Base-by-base conservation (phyloP, 2,329 filamentous ascomycete species). In the Tolypocladium ophioglossoides region DNA sequence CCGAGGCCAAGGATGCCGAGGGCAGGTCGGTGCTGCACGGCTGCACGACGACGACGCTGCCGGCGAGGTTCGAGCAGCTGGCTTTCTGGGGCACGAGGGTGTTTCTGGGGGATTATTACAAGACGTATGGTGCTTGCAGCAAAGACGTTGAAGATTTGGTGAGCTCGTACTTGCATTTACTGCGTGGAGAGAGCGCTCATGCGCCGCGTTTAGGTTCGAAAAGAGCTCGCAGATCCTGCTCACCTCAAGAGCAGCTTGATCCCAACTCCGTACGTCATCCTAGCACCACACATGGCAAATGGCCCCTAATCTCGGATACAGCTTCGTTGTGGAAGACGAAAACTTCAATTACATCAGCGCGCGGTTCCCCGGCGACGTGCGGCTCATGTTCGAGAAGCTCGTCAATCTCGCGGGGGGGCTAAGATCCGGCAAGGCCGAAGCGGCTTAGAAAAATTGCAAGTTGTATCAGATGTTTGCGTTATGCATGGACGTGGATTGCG, bases 31-130 rank as follows among this genome's bases (percentile, higher is more conserved):
- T 79, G 4, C 63, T 80, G 27, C 68, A 73, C 51, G 72, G 76
- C 34, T 75, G 72, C 56, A 63, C 60, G 4, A 80, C 77, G 7
- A 79, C 78, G 1, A 71, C 77, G 0, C 63, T 80, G 47, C 77
- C 77, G 0, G 70, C 69, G 0, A 63, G 68, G 27, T 78, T 79
- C 61, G 78, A 80, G 62, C 72, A 76, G 57, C 52, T 68, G 20
- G 74, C 74, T 1, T 80, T 73, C 55, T 77, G 75, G 70, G 68
- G 70, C 4, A 80, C 78, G 3, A 66, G 74, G 39, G 63, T 66
- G 2, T 74, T 78, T 44, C 61, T 80, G 14, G 78, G 77, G 3
- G 78, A 80, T 54, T 80, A 80, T 58, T 80, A 79, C 62, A 80
- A 80, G 70, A 79, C 77, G 2, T 80, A 78, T 54, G 78, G 78